Conservation (phyloP, 75 land plant species). For the Pseudotsuga menziesii region DNA sequence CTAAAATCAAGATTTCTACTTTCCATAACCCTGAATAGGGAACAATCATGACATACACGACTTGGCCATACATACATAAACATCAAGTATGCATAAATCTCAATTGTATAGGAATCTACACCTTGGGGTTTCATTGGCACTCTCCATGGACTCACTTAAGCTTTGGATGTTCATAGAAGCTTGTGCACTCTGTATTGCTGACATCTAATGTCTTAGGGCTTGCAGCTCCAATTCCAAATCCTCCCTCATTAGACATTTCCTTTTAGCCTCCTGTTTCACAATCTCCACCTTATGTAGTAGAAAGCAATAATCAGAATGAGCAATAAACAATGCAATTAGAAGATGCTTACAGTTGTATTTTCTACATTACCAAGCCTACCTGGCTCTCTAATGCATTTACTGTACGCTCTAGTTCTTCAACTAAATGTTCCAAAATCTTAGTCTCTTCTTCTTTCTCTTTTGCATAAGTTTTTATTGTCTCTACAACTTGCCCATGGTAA, state of each 20-base stretch:
- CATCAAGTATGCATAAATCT: background rate
- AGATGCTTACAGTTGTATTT: too few species aligned
- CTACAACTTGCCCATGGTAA: constrained; percentile 56
- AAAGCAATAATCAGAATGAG: constrained; percentile 1
- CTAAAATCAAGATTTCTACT: constrained; percentile 33
- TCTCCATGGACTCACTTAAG: constrained; percentile 13
- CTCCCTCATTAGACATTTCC: constrained; percentile 77
- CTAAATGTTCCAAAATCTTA: too few species aligned
- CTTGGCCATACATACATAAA: background rate
- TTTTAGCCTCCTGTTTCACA: constrained; percentile 81
- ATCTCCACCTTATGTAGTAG: constrained; percentile 69
- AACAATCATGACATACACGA: constrained; percentile 2
- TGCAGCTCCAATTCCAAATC: constrained; percentile 77
- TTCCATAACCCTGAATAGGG: constrained; percentile 34
- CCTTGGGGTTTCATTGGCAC: constrained; percentile 12
- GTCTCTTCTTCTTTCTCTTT: too few species aligned
- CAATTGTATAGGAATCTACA: background rate
- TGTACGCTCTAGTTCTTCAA: constrained; percentile 87
- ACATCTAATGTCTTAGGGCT: constrained; percentile 53
- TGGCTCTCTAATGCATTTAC: constrained; percentile 81
- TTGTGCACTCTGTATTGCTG: constrained; percentile 33
- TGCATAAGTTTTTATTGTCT: constrained; percentile 57
- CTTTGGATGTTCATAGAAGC: constrained; percentile 16
- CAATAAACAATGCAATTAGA: background rate
- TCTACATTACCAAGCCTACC: too few species aligned